Base-by-base conservation (phyloP, 2,329 filamentous ascomycete genomes). In the Zopfia rhizophila region DNA sequence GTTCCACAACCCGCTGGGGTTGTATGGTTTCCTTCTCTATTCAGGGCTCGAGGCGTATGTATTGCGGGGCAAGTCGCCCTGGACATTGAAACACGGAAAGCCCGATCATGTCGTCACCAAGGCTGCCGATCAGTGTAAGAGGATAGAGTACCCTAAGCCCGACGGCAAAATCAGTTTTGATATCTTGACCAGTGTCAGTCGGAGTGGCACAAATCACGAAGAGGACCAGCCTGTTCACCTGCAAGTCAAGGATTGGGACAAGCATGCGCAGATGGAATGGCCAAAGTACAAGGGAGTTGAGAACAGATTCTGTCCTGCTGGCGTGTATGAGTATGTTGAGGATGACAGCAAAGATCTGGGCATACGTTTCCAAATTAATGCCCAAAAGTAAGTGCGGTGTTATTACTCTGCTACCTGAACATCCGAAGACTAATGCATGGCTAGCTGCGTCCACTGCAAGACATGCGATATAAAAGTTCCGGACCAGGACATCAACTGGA, bases 401-500 rank as follows among this genome's bases (percentile, higher is more conserved):
- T 23, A 10, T 29, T 16, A 13, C 12, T 6, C 12, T 30, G 7
- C 23, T 16, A 27, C 21, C 25, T 16, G n/a, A 10, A 5, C 6
- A 11, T 29, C 38, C 25, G 12, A 33, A 50, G 14, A 29, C 65
- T 75, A 66, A 70, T 68, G 3, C 8, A 7, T 28, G 13, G 16
- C 28, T 60, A 96, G 92, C 76, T 99, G 94, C 72, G 96, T 99
- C 56, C 94, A 99, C 76, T 99, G 94, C 82, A 99, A 99, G 82
- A 99, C 94, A 11, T 99, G 94, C 72, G 94, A 99, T 73, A 99
- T 99, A 78, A 99, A 99, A 78, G 93, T 91, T 12, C 94, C 94
- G 6, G 84, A 87, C 53, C 94, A 99, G 77, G 94, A 97, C 69
- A 97, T 99, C 75, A 97, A 96, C 73, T 96, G 72, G 71, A 58